Evolutionary conservation across 2,329 filamentous ascomycete species (phyloP).

Genomic region (Blastomyces silverae): DNA sequence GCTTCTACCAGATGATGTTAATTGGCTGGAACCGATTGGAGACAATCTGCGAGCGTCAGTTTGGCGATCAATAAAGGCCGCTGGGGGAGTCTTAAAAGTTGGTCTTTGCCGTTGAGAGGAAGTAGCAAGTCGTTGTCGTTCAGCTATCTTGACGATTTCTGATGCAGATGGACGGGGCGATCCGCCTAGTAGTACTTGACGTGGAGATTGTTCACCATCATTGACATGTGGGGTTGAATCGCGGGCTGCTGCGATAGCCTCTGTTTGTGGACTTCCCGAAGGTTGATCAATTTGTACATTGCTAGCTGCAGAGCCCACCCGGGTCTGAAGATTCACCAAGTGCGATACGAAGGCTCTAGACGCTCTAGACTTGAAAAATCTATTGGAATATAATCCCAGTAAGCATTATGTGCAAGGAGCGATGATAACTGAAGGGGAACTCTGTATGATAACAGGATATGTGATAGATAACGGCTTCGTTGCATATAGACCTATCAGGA

Average conservation of each 20-base stretch:
- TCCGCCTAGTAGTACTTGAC: neutral
- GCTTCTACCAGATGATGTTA: slow-evolving; percentile 1
- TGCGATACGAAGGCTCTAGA: slow-evolving; percentile 1
- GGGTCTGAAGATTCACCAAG: slow-evolving; percentile 6
- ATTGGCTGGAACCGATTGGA: slow-evolving; percentile 25
- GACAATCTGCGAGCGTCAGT: slow-evolving; percentile 31
- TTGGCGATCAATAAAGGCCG: slow-evolving; percentile 36
- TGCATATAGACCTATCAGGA: too few relatives aligned
- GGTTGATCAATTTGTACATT: neutral
- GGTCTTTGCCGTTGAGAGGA: slow-evolving; percentile 14
- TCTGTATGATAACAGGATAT: neutral
- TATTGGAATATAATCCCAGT: neutral
- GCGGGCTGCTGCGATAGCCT: neutral
- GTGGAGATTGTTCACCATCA: neutral
- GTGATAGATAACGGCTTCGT: neutral
- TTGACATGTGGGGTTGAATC: neutral
- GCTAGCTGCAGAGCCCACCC: neutral
- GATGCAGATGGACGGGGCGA: neutral
- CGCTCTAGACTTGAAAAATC: slow-evolving; percentile 7
- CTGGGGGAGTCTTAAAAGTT: slow-evolving; percentile 13
- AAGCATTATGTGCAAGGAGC: neutral
- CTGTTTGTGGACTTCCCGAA: neutral
- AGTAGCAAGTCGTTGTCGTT: slow-evolving; percentile 1
- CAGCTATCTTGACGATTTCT: slow-evolving; percentile 3
- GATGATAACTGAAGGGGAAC: neutral